phyloP scores from a whole-genome alignment of 2,329 filamentous ascomycete species.

The Cladosporium oxysporum region DNA sequence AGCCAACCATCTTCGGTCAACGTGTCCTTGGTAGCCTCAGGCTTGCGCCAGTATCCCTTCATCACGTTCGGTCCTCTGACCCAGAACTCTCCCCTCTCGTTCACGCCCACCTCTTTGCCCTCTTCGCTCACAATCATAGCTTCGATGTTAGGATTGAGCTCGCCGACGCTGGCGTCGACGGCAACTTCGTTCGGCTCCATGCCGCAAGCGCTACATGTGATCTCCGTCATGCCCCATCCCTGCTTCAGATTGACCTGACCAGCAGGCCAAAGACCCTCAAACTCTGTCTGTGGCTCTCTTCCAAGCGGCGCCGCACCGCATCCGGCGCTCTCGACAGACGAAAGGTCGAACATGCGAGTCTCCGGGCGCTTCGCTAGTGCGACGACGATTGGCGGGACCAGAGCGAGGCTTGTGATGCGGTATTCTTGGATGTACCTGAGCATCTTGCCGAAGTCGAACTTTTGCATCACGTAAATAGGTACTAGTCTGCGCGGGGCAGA shows the following conservation, averaged over 20 bases:
- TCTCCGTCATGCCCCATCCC: conserved; percentile 87
- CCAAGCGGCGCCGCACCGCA: conserved; percentile 69
- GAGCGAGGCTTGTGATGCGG: conserved; percentile 64
- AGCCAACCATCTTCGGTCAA: conserved; percentile 67
- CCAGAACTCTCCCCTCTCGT: conserved; percentile 69
- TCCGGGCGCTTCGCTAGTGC: conserved; percentile 71
- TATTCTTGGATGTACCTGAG: conserved; percentile 67
- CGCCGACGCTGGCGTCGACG: conserved; percentile 59
- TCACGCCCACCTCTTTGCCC: conserved; percentile 52
- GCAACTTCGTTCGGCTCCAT: conserved; percentile 59
- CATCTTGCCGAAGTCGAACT: conserved; percentile 74
- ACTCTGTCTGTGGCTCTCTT: conserved; percentile 49
- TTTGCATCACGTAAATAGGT: conserved; percentile 75
- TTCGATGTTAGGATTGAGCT: conserved; percentile 68
- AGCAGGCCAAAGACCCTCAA: conserved; percentile 57
- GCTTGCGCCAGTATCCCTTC: conserved; percentile 75
- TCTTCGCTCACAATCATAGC: conserved; percentile 67
- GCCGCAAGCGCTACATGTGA: conserved; percentile 68
- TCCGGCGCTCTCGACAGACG: conserved; percentile 60
- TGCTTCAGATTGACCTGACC: conserved; percentile 57
- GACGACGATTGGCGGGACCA: conserved; percentile 76
- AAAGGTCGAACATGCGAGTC: conserved; percentile 67
- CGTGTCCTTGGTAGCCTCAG: conserved; percentile 65
- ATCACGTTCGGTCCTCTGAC: conserved; percentile 71
- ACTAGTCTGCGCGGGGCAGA: conserved; percentile 57